phyloP scores from a whole-genome alignment of 768 basidiomycete genomes.

The Pleurotus tuber-regium region DNA sequence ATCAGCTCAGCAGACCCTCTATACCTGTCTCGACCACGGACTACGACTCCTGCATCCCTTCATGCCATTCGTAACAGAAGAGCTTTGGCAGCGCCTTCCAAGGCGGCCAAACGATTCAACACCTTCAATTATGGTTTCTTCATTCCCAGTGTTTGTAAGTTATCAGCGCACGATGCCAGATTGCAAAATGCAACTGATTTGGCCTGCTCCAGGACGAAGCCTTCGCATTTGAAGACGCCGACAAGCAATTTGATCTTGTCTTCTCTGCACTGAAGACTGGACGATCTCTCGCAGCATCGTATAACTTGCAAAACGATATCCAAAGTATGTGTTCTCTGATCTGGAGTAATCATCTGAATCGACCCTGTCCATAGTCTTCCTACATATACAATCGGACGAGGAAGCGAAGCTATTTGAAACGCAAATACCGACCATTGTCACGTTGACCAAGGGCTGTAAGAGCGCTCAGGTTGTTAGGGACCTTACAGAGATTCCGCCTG shows the following conservation, averaged over 20 bases:
- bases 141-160: constrained; percentile 79
- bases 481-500: constrained; percentile 71
- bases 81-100: constrained; percentile 96
- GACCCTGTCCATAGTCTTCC: constrained; percentile 54
- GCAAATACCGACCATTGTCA: constrained; percentile 71
- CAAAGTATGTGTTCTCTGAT: constrained; percentile 66
- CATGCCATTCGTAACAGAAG: constrained; percentile 99
- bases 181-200: background rate
- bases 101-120: constrained; percentile 78
- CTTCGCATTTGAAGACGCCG: constrained; percentile 69
- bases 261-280: constrained; percentile 76
- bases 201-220: constrained; percentile 45
- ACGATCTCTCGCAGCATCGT: constrained; percentile 85
- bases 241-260: constrained; percentile 82
- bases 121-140: constrained; percentile 86
- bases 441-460: constrained; percentile 88
- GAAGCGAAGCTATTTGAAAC: constrained; percentile 68
- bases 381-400: constrained; percentile 63
- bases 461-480: constrained; percentile 65
- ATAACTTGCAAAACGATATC: constrained; percentile 83
- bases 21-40: constrained; percentile 91
- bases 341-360: constrained; percentile 5
- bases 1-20: constrained; percentile 94
- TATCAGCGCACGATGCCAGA: background rate
- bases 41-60: constrained; percentile 92